Conservation (phyloP, 108 stramenopile species). For the Discostella pseudostelligera region DNA sequence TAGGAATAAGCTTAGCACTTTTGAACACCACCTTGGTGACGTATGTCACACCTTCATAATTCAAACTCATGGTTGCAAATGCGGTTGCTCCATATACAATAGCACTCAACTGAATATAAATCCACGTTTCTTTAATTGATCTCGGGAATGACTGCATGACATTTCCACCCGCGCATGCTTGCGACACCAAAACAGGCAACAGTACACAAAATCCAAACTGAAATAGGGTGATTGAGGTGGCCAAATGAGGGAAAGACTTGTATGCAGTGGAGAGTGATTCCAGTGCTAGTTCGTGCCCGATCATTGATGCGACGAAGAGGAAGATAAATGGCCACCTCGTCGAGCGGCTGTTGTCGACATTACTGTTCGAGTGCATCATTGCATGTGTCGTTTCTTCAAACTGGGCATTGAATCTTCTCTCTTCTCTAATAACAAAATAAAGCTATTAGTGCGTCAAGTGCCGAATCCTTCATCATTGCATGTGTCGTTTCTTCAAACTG, state of each 20-base stretch:
- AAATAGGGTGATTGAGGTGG: slow-evolving; percentile 59
- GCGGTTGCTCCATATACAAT: slow-evolving; percentile 66
- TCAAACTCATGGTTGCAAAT: slow-evolving; percentile 51
- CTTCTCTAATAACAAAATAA: too few species aligned
- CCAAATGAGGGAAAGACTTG: slow-evolving; percentile 45
- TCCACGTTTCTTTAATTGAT: slow-evolving; percentile 31
- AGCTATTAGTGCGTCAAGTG: too few species aligned
- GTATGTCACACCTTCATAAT: slow-evolving; percentile 55
- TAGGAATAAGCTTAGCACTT: slow-evolving; percentile 64
- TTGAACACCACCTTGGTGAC: slow-evolving; percentile 78
- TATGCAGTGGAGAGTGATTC: slow-evolving; percentile 57
- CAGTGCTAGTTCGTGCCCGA: slow-evolving; percentile 61
- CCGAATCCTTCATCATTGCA: too few species aligned
- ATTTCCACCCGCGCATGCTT: slow-evolving; percentile 33
- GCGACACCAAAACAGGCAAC: slow-evolving; percentile 47
- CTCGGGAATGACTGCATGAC: slow-evolving; percentile 48
- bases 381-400: background rate
- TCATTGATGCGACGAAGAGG: slow-evolving; percentile 58
- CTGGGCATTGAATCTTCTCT: too few species aligned
- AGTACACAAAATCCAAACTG: slow-evolving; percentile 68
- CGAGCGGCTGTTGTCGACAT: slow-evolving; percentile 5
- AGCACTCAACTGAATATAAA: slow-evolving; percentile 52
- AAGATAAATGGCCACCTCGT: slow-evolving; percentile 31
- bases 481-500: too few species aligned
- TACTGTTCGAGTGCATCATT: background rate